These are phyloP conservation scores for Dothideomycetidae sp. DNA, from an alignment of 2,329 filamentous ascomycete genomes.

Conservation along the genomic window DNA sequence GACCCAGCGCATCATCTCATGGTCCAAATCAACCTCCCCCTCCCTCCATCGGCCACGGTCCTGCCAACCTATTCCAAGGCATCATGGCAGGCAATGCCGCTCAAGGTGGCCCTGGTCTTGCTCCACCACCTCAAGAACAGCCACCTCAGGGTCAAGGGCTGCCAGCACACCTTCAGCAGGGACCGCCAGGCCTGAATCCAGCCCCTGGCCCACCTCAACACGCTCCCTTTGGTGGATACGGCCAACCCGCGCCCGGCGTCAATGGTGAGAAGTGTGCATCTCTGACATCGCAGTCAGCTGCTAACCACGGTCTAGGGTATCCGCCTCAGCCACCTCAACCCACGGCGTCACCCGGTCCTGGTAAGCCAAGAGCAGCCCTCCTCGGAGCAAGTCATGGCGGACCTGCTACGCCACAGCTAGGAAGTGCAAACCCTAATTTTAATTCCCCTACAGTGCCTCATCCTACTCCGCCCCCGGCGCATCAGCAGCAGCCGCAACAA, in stretches of 20 bases:
- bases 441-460: constrained; percentile 82
- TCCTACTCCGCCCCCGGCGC: constrained; percentile 55
- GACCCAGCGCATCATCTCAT: constrained; percentile 50
- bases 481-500: no score
- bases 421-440: constrained; percentile 72
- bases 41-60: constrained; percentile 71
- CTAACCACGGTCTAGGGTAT: constrained; percentile 42
- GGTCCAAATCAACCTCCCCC: constrained; percentile 75
- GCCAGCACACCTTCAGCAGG: constrained; percentile 53
- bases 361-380: constrained; percentile 47
- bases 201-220: constrained; percentile 48
- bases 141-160: constrained; percentile 41
- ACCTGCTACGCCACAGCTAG: constrained; percentile 84
- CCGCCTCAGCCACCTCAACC: constrained; percentile 68
- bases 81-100: constrained; percentile 84
- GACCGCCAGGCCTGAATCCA: constrained; percentile 50
- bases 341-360: constrained; percentile 74
- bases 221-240: constrained; percentile 53
- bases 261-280: constrained; percentile 41
- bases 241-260: constrained; percentile 41
- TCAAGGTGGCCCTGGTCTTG: constrained; percentile 72
- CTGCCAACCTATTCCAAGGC: constrained; percentile 80
- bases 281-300: constrained; percentile 4
- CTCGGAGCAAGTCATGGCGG: constrained; percentile 39
- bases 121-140: constrained; percentile 48